A percentile compares a stretch with the other conserved stretches of the same genome.
phyloP scores from a whole-genome alignment of 179 eudicot genomes.

The Silene vulgaris region DNA sequence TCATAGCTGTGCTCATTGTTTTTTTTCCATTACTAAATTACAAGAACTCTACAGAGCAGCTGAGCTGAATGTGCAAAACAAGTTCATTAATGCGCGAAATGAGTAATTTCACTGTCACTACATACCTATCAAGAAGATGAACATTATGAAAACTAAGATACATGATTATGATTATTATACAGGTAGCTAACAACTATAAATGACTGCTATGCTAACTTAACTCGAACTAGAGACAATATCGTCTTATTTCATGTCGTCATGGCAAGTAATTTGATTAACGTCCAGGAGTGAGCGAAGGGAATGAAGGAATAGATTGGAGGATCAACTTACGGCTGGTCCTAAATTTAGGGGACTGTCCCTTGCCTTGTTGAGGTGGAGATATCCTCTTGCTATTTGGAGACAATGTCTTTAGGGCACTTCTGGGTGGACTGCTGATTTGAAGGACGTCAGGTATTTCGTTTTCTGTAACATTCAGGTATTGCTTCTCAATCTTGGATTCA shows the following conservation, averaged over 20 bases:
- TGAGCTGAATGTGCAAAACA: not conserved
- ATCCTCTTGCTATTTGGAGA: conserved; percentile 90
- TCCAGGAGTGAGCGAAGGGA: conserved; percentile 71
- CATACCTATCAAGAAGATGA: conserved; percentile 3
- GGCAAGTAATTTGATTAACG: conserved; percentile 17
- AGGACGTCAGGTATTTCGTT: conserved; percentile 66
- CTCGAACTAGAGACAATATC: not conserved
- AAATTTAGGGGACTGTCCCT: conserved; percentile 37
- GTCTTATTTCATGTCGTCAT: not conserved
- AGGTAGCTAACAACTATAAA: conserved; percentile 10
- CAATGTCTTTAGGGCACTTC: conserved; percentile 45
- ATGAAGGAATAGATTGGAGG: conserved; percentile 82
- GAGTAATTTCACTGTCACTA: conserved; percentile 15
- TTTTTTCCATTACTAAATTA: not conserved
- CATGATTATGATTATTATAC: conserved; percentile 26
- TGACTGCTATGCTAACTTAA: not conserved
- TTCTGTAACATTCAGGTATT: conserved; percentile 29
- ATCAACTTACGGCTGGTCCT: conserved; percentile 75
- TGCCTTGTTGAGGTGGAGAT: conserved; percentile 59
- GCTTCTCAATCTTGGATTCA: conserved; percentile 43
- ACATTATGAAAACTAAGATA: conserved; percentile 15
- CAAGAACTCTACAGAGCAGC: conserved; percentile 8
- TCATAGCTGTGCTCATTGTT: not conserved
- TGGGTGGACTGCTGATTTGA: conserved; percentile 48
- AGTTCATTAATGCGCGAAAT: conserved; percentile 10